A percentile compares a stretch with the other conserved stretches of the same genome.
Evolutionary conservation across 2,329 filamentous ascomycete species (phyloP).

Genomic region (Epichloe uncinata): DNA sequence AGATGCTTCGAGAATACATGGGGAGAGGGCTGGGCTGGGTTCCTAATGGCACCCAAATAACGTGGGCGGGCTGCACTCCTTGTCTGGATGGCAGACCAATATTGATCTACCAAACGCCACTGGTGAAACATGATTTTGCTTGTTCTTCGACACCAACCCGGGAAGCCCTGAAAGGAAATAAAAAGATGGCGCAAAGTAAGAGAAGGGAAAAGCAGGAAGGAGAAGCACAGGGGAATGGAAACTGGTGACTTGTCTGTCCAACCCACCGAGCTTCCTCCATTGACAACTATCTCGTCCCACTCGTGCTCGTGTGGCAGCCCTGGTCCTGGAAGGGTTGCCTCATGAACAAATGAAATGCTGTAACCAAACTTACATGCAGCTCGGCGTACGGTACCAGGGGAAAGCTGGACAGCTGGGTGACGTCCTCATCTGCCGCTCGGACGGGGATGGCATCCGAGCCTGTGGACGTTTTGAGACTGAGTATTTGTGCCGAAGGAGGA

Average conservation of each 20-base stretch:
- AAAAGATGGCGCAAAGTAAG: not conserved
- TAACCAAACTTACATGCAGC: no score
- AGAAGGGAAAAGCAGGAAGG: not conserved
- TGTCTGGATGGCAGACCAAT: not conserved
- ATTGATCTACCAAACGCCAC: not conserved
- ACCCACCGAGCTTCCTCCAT: not conserved
- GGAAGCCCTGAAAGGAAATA: not conserved
- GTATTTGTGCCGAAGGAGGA: no score
- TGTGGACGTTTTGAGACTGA: no score
- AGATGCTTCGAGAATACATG: no score
- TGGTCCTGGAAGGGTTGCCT: no score
- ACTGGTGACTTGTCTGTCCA: not conserved
- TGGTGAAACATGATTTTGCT: not conserved
- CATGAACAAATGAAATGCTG: no score
- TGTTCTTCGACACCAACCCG: not conserved
- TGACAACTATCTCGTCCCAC: not conserved
- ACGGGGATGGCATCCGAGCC: no score
- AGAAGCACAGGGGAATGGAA: not conserved
- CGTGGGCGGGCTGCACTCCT: not conserved
- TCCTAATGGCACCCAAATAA: no score
- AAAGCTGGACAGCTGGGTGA: no score
- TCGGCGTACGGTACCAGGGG: no score
- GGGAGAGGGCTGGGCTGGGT: not conserved
- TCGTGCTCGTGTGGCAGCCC: no score
- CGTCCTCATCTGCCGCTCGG: no score